These are phyloP conservation scores for Tuber brumale DNA, from an alignment of 495 filamentous ascomycete species.

Conservation along the genomic window DNA sequence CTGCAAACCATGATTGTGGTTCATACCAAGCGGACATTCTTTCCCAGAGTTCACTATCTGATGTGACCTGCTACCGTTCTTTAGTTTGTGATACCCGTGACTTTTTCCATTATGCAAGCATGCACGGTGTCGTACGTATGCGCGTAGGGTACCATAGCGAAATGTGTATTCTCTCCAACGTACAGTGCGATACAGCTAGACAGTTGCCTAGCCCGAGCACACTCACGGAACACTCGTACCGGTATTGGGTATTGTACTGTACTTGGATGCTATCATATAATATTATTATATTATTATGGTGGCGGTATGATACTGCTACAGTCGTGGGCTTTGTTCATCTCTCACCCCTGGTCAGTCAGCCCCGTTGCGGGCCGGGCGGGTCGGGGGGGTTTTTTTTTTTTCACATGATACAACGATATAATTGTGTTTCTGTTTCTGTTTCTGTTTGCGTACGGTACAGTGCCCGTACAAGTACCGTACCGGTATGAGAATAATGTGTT, in stretches of 20 bases:
- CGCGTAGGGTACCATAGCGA: neutral
- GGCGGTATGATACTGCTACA: neutral
- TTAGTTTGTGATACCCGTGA: neutral
- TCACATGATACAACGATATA: too few relatives aligned
- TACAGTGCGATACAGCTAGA: neutral
- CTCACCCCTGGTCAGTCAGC: neutral
- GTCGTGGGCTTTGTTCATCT: neutral
- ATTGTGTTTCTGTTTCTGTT: too few relatives aligned
- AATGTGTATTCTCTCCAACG: neutral
- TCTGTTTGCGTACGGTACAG: too few relatives aligned
- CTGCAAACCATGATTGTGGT: neutral
- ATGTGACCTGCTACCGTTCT: neutral
- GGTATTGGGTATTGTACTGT: too few relatives aligned
- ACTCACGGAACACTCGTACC: neutral
- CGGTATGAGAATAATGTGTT: neutral
- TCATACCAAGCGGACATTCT: neutral
- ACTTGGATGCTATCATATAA: too few relatives aligned
- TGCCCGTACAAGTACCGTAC: too few relatives aligned
- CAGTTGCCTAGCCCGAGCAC: neutral
- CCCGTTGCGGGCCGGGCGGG: neutral
- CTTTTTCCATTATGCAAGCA: neutral
- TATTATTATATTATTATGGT: neutral
- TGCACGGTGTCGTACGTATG: slow-evolving; percentile 1
- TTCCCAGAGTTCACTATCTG: neutral
- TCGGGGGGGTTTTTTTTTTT: neutral